A percentile compares a stretch with the other conserved stretches of the same genome.
Evolutionary conservation across 495 filamentous ascomycete genomes (phyloP).

Genomic region (Diplogelasinospora grovesii): DNA sequence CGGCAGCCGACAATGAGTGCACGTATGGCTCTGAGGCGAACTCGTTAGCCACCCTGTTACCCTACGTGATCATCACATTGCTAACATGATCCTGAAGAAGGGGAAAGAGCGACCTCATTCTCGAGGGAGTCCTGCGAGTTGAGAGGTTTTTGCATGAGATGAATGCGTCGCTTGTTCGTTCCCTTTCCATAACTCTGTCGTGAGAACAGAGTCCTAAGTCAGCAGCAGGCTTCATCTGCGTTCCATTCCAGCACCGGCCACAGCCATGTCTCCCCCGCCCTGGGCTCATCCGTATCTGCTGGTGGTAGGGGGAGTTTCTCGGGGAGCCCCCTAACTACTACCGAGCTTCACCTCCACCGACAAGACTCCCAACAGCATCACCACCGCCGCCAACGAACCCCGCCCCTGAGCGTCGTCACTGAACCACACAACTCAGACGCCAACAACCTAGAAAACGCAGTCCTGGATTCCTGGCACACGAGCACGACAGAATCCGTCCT

Average conservation of each 20-base stretch:
- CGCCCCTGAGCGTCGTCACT: too few species aligned
- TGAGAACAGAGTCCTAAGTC: too few species aligned
- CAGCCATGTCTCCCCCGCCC: conserved; percentile 5
- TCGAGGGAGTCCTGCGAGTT: conserved; percentile 27
- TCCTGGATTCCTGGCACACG: conserved; percentile 25
- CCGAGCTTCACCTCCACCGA: conserved; percentile 6
- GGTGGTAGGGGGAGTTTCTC: conserved; percentile 14
- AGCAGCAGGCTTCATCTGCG: conserved; percentile 1
- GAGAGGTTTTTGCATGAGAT: conserved; percentile 22
- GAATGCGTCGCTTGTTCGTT: conserved; percentile 16
- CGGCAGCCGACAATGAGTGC: conserved; percentile 22
- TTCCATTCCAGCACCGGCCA: background rate
- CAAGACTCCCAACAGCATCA: background rate
- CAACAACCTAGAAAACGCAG: conserved; percentile 24
- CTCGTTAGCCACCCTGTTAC: conserved; percentile 15
- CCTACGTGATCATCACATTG: background rate
- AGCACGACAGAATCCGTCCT: conserved; percentile 29
- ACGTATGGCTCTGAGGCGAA: conserved; percentile 26
- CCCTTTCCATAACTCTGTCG: background rate
- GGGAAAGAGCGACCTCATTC: conserved; percentile 31
- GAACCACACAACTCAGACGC: conserved; percentile 7
- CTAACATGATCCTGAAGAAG: conserved; percentile 9
- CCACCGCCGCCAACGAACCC: background rate
- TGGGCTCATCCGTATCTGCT: background rate
- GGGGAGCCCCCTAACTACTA: conserved; percentile 10